Conservation (phyloP, 2,329 filamentous ascomycete genomes). For the Colletotrichum navitas region DNA sequence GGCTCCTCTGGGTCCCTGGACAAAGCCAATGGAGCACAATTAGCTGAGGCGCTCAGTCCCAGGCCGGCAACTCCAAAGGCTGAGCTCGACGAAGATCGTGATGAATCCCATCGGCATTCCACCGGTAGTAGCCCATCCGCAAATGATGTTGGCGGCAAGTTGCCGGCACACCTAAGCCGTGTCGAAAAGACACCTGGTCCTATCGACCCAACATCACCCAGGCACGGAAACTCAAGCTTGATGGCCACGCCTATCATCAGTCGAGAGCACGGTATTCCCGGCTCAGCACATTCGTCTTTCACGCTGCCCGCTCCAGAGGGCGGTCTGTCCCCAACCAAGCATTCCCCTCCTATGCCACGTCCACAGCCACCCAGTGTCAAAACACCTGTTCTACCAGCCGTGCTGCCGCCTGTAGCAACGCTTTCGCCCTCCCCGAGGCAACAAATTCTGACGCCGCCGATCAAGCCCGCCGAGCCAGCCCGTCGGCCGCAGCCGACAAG, state of each 20-base stretch:
- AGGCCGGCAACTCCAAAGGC: constrained; percentile 29
- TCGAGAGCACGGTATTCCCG: constrained; percentile 39
- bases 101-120: background rate
- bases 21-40: background rate
- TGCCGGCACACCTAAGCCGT: constrained; percentile 6
- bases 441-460: constrained; percentile 71
- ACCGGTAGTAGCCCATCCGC: background rate
- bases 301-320: constrained; percentile 55
- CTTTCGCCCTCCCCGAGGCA: constrained; percentile 69
- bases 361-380: constrained; percentile 35
- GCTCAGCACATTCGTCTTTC: constrained; percentile 39
- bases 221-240: constrained; percentile 34
- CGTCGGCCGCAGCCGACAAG: constrained; percentile 30
- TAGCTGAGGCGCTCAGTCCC: background rate
- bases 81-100: background rate
- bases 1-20: background rate
- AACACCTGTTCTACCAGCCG: constrained; percentile 51
- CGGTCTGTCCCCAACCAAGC: constrained; percentile 66
- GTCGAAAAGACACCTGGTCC: constrained; percentile 28
- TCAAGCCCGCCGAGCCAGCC: constrained; percentile 61
- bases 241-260: constrained; percentile 40
- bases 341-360: constrained; percentile 58
- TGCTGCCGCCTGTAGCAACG: constrained; percentile 69
- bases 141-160: background rate
- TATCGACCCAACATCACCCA: constrained; percentile 28